These are phyloP conservation scores for Trichoderma arundinaceum DNA, from an alignment of 2,329 filamentous ascomycete genomes.

Conservation along the genomic window DNA sequence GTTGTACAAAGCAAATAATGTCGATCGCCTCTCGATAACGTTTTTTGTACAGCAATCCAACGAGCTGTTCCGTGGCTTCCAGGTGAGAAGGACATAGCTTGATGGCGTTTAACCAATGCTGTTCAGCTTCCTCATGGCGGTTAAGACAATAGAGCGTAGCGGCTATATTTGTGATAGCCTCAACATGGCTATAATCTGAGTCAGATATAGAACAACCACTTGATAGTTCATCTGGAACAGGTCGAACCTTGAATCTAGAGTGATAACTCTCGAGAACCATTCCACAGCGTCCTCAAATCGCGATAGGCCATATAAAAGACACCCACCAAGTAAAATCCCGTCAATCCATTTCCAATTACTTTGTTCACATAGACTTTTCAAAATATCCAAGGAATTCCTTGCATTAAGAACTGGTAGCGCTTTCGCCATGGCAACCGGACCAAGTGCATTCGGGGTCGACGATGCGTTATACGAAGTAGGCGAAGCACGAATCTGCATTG, in stretches of 20 bases:
- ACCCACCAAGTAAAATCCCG: slow-evolving; percentile 88
- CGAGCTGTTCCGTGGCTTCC: slow-evolving; percentile 92
- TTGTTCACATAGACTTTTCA: slow-evolving; percentile 77
- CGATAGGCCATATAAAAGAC: slow-evolving; percentile 87
- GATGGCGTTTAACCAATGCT: slow-evolving; percentile 84
- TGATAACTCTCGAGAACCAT: slow-evolving; percentile 72
- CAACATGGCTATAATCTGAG: slow-evolving; percentile 70
- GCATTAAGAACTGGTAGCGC: slow-evolving; percentile 60
- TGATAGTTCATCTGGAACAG: slow-evolving; percentile 41
- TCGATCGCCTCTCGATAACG: slow-evolving; percentile 83
- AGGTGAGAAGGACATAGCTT: slow-evolving; percentile 85
- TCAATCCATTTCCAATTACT: slow-evolving; percentile 89
- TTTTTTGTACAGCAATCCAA: slow-evolving; percentile 84
- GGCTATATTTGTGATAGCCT: slow-evolving; percentile 91
- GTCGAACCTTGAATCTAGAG: slow-evolving; percentile 61
- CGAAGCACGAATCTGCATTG: neutral
- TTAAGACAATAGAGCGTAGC: slow-evolving; percentile 86
- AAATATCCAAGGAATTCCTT: slow-evolving; percentile 69
- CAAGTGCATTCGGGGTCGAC: slow-evolving; percentile 5
- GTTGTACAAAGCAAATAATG: slow-evolving; percentile 85
- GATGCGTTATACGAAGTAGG: neutral
- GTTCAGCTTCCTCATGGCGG: slow-evolving; percentile 81
- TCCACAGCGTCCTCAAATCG: slow-evolving; percentile 78
- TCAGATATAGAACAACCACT: slow-evolving; percentile 42
- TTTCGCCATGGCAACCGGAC: slow-evolving; percentile 32